Percentiles rank a stretch among this genome's conserved stretches.
These are phyloP conservation scores for Penicillium tannophilum DNA, from an alignment of 495 filamentous ascomycete species.

Conservation along the genomic window DNA sequence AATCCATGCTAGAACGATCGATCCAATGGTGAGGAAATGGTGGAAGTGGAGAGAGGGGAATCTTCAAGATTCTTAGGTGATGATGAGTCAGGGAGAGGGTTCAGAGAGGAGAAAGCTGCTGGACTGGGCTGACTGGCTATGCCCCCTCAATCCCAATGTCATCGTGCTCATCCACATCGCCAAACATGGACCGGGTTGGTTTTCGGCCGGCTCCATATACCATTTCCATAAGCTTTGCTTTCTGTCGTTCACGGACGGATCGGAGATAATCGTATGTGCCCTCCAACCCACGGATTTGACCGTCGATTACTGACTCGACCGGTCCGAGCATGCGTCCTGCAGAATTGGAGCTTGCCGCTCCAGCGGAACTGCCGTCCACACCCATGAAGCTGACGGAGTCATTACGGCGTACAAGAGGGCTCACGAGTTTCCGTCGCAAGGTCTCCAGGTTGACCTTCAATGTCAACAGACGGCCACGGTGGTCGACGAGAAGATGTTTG, in stretches of 20 bases:
- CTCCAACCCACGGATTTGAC: slow-evolving; percentile 80
- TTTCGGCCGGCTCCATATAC: slow-evolving; percentile 64
- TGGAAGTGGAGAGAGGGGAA: not conserved
- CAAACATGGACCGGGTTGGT: slow-evolving; percentile 31
- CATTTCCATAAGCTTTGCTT: slow-evolving; percentile 79
- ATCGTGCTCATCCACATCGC: slow-evolving; percentile 24
- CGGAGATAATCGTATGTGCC: slow-evolving; percentile 75
- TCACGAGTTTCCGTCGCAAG: slow-evolving; percentile 74
- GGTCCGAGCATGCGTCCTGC: slow-evolving; percentile 59
- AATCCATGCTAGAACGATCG: slow-evolving; percentile 5
- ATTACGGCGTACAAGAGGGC: slow-evolving; percentile 73
- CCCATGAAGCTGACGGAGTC: slow-evolving; percentile 50
- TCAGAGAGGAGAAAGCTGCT: too few relatives aligned
- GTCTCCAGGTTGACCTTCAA: slow-evolving; percentile 82
- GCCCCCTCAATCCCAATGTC: slow-evolving; percentile 16
- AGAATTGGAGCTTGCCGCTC: slow-evolving; percentile 32
- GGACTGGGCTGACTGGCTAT: not conserved
- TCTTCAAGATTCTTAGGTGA: not conserved
- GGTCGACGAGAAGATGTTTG: slow-evolving; percentile 78
- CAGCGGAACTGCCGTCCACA: slow-evolving; percentile 27
- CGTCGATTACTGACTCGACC: slow-evolving; percentile 62
- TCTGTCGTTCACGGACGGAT: slow-evolving; percentile 72
- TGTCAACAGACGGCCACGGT: slow-evolving; percentile 75
- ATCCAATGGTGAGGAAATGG: not conserved
- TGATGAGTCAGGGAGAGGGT: not conserved